phyloP scores from a whole-genome alignment of 352 stramenopile genomes.

The Phytophthora europaea region DNA sequence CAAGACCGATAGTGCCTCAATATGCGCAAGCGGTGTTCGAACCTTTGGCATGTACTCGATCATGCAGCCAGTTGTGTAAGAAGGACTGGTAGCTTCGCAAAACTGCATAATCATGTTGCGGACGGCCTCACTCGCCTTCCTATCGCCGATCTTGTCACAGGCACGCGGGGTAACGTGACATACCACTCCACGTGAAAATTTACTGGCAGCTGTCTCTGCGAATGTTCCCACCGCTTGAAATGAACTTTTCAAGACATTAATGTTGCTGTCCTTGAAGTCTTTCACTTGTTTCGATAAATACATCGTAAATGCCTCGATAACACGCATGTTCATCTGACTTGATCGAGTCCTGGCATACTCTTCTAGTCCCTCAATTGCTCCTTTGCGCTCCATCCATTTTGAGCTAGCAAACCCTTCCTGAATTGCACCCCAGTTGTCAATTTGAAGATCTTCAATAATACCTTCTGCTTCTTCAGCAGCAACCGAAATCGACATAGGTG shows the following conservation, averaged over 20 bases:
- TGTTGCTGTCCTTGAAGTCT: conserved; percentile 91
- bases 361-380: conserved; percentile 77
- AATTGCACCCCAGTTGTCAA: conserved; percentile 69
- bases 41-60: conserved; percentile 82
- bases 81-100: conserved; percentile 77
- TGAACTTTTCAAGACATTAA: conserved; percentile 88
- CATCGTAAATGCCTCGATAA: conserved; percentile 82
- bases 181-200: conserved; percentile 82
- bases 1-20: conserved; percentile 73
- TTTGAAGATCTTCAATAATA: conserved; percentile 62
- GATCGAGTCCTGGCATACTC: conserved; percentile 63
- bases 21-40: conserved; percentile 81
- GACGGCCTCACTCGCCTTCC: conserved; percentile 79
- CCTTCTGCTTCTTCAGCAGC: conserved; percentile 75
- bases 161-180: conserved; percentile 73
- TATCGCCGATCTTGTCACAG: conserved; percentile 87
- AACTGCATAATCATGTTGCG: conserved; percentile 80
- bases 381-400: conserved; percentile 90
- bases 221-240: conserved; percentile 87
- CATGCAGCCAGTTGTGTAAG: conserved; percentile 83
- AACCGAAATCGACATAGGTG: conserved; percentile 70
- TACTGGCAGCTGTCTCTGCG: conserved; percentile 60
- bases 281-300: conserved; percentile 84
- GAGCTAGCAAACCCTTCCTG: conserved; percentile 69
- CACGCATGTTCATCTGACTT: conserved; percentile 59